phyloP scores from a whole-genome alignment of 169 alveolate species.

The Eimeria brunetti region DNA sequence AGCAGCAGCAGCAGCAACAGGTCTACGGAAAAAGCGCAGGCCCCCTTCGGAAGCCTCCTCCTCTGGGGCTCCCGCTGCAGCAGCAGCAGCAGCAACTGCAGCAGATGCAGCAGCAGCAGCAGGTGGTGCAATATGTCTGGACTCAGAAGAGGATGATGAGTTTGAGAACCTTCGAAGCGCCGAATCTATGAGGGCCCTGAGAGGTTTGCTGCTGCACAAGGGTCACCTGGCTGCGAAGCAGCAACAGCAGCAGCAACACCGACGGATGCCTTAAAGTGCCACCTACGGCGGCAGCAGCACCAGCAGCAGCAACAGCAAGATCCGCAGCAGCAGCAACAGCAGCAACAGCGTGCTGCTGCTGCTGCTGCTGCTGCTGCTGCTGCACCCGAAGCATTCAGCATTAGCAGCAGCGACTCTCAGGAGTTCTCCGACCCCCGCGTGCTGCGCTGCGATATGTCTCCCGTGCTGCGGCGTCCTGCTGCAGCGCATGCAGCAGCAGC shows the following conservation, averaged over 20 bases:
- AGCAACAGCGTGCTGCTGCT: too few species aligned
- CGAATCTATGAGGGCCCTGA: not conserved
- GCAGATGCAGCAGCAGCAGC: conserved; percentile 29
- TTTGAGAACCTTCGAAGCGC: conserved; percentile 24
- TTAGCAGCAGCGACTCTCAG: conserved; percentile 50
- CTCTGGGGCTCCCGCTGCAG: not conserved
- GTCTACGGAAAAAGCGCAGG: conserved; percentile 10
- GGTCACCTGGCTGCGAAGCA: conserved; percentile 5
- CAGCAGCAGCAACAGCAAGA: conserved; percentile 40
- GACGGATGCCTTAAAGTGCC: not conserved
- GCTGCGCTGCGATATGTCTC: not conserved
- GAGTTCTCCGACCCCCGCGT: conserved; percentile 31
- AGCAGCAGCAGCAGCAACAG: conserved; percentile 18
- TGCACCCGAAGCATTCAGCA: conserved; percentile 48
- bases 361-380: conserved; percentile 21
- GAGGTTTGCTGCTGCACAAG: conserved; percentile 39
- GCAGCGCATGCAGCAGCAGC: not conserved
- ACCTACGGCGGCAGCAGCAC: conserved; percentile 18
- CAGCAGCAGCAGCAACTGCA: not conserved
- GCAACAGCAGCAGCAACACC: conserved; percentile 41
- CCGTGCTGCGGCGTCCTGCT: not conserved
- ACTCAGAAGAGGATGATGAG: conserved; percentile 28
- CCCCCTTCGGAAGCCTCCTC: conserved; percentile 10
- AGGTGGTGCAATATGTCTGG: not conserved
- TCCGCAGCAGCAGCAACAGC: too few species aligned